Evolutionary conservation across 495 filamentous ascomycete species (phyloP).

Genomic region (Zalerion maritima): DNA sequence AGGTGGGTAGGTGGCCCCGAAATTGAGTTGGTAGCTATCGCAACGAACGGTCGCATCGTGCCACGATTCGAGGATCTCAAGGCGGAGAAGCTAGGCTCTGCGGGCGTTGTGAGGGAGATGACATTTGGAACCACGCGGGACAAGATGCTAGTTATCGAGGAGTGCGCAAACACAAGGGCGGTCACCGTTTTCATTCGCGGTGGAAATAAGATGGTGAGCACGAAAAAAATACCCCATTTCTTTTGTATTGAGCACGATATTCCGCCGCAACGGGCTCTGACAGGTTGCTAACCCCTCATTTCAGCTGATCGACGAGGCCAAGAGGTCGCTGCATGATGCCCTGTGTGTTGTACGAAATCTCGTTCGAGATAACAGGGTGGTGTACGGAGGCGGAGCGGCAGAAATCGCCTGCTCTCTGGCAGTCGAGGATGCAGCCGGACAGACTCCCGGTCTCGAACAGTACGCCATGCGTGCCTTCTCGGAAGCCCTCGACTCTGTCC

Average conservation of each 20-base stretch:
- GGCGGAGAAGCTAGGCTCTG: conserved; percentile 75
- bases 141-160: conserved; percentile 99
- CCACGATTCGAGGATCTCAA: conserved; percentile 92
- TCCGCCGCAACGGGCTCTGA: too few species aligned
- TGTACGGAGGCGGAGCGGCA: conserved; percentile 95
- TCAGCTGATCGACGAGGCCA: conserved; percentile 96
- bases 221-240: conserved; percentile 1
- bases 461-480: conserved; percentile 98
- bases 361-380: conserved; percentile 88
- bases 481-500: conserved; percentile 85
- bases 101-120: conserved; percentile 86
- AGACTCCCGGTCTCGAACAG: conserved; percentile 91
- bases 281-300: conserved; percentile 13
- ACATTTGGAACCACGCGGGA: conserved; percentile 93
- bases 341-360: conserved; percentile 96
- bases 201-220: conserved; percentile 94
- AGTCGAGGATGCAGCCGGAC: conserved; percentile 86
- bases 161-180: conserved; percentile 93
- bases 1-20: conserved; percentile 97
- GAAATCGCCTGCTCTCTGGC: conserved; percentile 96
- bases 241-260: too few species aligned
- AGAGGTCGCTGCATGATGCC: conserved; percentile 92
- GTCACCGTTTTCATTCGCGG: conserved; percentile 93
- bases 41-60: conserved; percentile 93
- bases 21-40: conserved; percentile 97